Evolutionary conservation across 352 stramenopile genomes (phyloP).

Genomic region (Pythium periplocum): DNA sequence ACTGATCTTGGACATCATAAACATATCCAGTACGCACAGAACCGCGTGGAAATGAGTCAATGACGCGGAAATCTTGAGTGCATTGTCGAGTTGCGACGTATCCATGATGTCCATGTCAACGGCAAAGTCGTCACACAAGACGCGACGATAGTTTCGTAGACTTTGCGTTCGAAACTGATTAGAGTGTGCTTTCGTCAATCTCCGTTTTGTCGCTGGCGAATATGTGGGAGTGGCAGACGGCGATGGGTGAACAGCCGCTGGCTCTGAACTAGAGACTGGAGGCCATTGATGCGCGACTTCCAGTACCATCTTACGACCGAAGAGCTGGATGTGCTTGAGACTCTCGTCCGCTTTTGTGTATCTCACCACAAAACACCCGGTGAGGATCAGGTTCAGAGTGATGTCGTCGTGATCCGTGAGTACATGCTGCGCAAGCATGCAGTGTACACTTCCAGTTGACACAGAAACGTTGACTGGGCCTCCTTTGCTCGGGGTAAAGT

Average conservation of each 20-base stretch:
- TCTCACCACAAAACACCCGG: slow-evolving; percentile 49
- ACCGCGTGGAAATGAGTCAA: slow-evolving; percentile 70
- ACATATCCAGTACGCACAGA: slow-evolving; percentile 53
- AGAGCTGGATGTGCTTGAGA: slow-evolving; percentile 48
- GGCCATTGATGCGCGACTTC: slow-evolving; percentile 57
- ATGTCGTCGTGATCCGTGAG: not conserved
- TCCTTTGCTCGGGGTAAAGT: slow-evolving; percentile 24
- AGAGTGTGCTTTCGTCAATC: too few species aligned
- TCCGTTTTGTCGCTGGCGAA: not conserved
- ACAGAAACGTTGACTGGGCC: slow-evolving; percentile 46
- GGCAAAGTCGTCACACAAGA: slow-evolving; percentile 70
- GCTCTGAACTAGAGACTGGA: slow-evolving; percentile 16
- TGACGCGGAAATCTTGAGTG: slow-evolving; percentile 44
- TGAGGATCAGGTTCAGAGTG: slow-evolving; percentile 47
- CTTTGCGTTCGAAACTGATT: too few species aligned
- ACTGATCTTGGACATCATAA: slow-evolving; percentile 24
- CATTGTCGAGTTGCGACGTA: slow-evolving; percentile 31
- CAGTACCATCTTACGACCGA: slow-evolving; percentile 66
- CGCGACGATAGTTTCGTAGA: slow-evolving; percentile 15
- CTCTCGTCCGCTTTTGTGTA: slow-evolving; percentile 39
- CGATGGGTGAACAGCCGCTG: slow-evolving; percentile 9
- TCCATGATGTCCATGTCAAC: slow-evolving; percentile 64
- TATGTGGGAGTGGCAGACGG: slow-evolving; percentile 21
- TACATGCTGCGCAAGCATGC: slow-evolving; percentile 43
- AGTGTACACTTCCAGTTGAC: slow-evolving; percentile 55